Evolutionary conservation across 1,284 basidiomycete species (phyloP), one percentile per base, ranked within the genome.

Genomic region (Papiliotrema nemorosa): DNA sequence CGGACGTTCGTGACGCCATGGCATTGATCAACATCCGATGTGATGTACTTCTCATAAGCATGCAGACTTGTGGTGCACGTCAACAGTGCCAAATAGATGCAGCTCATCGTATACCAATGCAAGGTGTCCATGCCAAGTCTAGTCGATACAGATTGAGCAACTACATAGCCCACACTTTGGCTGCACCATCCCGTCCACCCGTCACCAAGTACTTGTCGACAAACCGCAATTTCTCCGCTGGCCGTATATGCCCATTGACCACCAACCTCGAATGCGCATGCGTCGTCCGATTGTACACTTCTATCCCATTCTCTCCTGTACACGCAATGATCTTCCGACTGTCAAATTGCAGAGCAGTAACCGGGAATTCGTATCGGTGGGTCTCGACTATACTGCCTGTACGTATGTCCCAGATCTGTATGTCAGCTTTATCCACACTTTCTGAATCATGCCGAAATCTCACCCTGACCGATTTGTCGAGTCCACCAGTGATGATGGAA

Each of bases 151-250:
- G n/a, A n/a, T n/a, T n/a, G n/a, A n/a, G n/a, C n/a, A n/a, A n/a
- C 41, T 44, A 97, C 74, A 98, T 78, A 40, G 91, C 90, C 94
- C 94, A 98, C 52, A 97, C 85, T 78, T 97, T 97, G 63, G 97
- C 82, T 39, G 81, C 80, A 26, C 87, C 81, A 75, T 98, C 94
- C 49, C 86, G 83, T 47, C 86, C 92, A 38, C 96, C 96, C 24
- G 88, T 88, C 35, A 91, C 86, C 44, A 97, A 80, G 74, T 97
- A 99, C 53, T 87, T 84, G 75, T 98, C 94, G 85, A 97, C 96
- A 75, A 96, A 98, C 48, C 94, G 81, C 60, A 98, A 77, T 57
- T 82, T 82, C 75, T 96, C 90, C n/a, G 85, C 87, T 0, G 93
- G 92, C 58, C 83, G 84, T 21, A 83, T 88, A 73, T 99, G 96